Percentiles rank a stretch among this genome's conserved stretches.
Conservation (phyloP, 2,329 filamentous ascomycete genomes). For the Fusarium sp. region DNA sequence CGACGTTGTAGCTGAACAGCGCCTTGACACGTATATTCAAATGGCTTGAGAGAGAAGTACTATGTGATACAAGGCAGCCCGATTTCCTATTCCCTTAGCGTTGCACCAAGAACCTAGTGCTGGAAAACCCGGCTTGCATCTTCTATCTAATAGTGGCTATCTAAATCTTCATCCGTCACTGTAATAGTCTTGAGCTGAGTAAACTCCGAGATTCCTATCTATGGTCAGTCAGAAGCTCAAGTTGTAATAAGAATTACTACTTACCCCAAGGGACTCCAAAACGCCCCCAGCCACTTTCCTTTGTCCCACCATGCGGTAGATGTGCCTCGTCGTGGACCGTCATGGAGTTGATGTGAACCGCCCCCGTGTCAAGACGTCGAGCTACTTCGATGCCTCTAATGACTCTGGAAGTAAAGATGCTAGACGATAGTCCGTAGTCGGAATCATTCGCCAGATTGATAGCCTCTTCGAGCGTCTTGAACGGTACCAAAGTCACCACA, state of each 20-base stretch:
- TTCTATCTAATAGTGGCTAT: background rate
- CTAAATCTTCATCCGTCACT: background rate
- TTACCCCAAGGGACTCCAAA: constrained; percentile 1
- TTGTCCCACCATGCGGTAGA: constrained; percentile 23
- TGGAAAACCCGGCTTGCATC: background rate
- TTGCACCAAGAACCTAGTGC: background rate
- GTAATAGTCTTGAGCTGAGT: background rate
- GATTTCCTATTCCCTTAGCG: background rate
- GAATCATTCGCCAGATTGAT: background rate
- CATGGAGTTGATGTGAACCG: constrained; percentile 20
- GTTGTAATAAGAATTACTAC: background rate
- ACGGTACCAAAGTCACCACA: background rate
- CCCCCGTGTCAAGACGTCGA: background rate
- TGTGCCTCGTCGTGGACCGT: constrained; percentile 23
- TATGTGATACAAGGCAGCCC: background rate
- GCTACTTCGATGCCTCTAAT: background rate
- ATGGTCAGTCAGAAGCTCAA: background rate
- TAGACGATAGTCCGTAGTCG: background rate
- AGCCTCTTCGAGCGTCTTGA: background rate
- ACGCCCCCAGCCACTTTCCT: constrained; percentile 22
- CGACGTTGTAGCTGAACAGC: background rate
- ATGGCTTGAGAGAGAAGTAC: background rate
- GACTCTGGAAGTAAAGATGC: background rate
- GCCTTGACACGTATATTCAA: background rate
- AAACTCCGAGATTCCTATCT: background rate